Evolutionary conservation across 192 early-diverging fungal species (phyloP), one percentile per base, ranked within the genome.

Genomic region (Umbelopsis sp.): DNA sequence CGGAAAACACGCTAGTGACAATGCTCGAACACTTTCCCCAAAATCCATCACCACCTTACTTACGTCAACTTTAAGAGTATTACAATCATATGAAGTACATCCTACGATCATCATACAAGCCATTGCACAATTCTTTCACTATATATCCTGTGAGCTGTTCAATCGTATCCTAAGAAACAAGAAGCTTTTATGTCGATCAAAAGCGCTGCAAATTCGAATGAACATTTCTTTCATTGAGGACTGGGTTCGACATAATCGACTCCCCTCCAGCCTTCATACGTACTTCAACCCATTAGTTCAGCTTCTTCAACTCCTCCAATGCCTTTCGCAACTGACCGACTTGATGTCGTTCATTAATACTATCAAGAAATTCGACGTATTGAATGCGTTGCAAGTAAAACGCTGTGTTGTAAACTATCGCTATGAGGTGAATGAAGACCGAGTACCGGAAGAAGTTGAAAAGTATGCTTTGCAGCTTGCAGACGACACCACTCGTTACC

Each of bases 341-440:
- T 85, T 98, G 33, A 74, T 78, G 10, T 87, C 88, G 46, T 94
- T 90, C 80, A 85, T 95, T 44, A 88, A 93, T 67, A 91, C 89
- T 12, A 88, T 86, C 10, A 82, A 85, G 69, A 85, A 85, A 68
- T 84, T 91, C 69, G 84, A 89, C 55, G 61, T 82, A 18, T 84
- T 94, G 35, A 92, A 92, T 73, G 80, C 88, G 13, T 74, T 87
- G 33, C 94, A 96, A 71, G 84, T 94, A 33, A 87, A 89, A 52
- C 83, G 90, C 4, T 87, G 85, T 12, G 87, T 96, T 49, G 83
- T 85, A 25, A 80, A 85, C 47, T 98, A 98, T 75, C 83, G 90
- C 18, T 98, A 96, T 76, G 97, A 98, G 72, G 91, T 94, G 13
- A 90, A 89, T 30, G 97, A 98, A 71, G 71, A 82, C 13, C 69